Evolutionary conservation across 768 basidiomycete genomes (phyloP).

Genomic region (Butyriboletus loyo): DNA sequence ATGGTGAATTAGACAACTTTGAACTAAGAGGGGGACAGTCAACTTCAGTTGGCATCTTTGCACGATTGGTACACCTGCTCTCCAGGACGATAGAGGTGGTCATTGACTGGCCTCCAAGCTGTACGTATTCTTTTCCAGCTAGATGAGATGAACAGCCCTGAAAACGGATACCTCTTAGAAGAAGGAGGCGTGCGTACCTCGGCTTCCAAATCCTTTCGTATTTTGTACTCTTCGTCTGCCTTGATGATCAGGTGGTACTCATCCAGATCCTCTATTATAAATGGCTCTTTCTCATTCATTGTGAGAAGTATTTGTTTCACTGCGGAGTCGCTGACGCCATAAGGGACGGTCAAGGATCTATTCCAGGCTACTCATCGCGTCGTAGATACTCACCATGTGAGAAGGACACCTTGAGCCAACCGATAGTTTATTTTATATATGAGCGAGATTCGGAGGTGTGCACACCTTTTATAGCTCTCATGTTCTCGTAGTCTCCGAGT

Average conservation of each 20-base stretch:
- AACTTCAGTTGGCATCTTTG: neutral
- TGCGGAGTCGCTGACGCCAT: slow-evolving; percentile 64
- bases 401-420: slow-evolving; percentile 49
- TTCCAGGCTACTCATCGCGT: neutral
- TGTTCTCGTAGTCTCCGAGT: slow-evolving; percentile 18
- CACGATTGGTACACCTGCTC: neutral
- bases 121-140: slow-evolving; percentile 88
- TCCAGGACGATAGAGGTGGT: neutral
- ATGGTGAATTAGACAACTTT: neutral
- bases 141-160: neutral
- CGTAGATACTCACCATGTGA: slow-evolving; percentile 54
- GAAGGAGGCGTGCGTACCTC: slow-evolving; percentile 46
- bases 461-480: slow-evolving; percentile 67
- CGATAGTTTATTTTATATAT: slow-evolving; percentile 2
- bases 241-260: slow-evolving; percentile 82
- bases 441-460: slow-evolving; percentile 8
- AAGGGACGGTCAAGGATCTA: neutral
- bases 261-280: slow-evolving; percentile 86
- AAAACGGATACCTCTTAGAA: neutral
- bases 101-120: slow-evolving; percentile 48
- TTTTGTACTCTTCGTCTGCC: slow-evolving; percentile 74
- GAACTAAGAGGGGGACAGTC: neutral
- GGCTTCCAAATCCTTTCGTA: slow-evolving; percentile 66
- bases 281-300: slow-evolving; percentile 77
- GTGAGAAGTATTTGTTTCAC: slow-evolving; percentile 84